phyloP scores from a whole-genome alignment of 2,329 filamentous ascomycete genomes.

The Pestalotiopsis sp. region DNA sequence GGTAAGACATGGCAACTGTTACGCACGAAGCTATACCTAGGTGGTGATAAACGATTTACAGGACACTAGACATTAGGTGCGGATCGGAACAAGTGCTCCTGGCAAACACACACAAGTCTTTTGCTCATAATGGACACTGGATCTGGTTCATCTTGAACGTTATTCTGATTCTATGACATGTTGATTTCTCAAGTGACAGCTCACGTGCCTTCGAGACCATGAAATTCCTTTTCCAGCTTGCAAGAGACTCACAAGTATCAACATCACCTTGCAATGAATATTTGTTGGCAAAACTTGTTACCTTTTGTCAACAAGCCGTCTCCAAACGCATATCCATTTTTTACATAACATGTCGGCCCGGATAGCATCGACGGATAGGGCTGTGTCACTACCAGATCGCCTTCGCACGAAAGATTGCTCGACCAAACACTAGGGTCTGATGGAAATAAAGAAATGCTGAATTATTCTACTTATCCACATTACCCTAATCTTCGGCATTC shows the following conservation, averaged over 20 bases:
- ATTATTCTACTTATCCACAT: background rate
- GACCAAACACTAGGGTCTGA: background rate
- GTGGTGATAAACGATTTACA: background rate
- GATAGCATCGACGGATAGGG: background rate
- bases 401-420: background rate
- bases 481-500: background rate
- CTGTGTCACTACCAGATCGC: background rate
- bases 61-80: background rate
- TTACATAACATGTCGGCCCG: background rate
- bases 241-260: too few species aligned
- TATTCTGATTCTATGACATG: too few species aligned
- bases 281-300: too few species aligned
- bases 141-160: too few species aligned
- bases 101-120: too few species aligned
- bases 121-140: too few species aligned
- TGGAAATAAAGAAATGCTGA: background rate
- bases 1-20: background rate
- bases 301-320: too few species aligned
- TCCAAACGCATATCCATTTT: too few species aligned
- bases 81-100: background rate
- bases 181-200: too few species aligned
- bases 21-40: background rate
- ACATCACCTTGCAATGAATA: too few species aligned
- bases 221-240: too few species aligned
- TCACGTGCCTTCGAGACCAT: too few species aligned